Percentiles rank a stretch among this genome's conserved stretches.
Evolutionary conservation across 805 yeast species (phyloP).

Genomic region (Barnettozyma botsteinii): DNA sequence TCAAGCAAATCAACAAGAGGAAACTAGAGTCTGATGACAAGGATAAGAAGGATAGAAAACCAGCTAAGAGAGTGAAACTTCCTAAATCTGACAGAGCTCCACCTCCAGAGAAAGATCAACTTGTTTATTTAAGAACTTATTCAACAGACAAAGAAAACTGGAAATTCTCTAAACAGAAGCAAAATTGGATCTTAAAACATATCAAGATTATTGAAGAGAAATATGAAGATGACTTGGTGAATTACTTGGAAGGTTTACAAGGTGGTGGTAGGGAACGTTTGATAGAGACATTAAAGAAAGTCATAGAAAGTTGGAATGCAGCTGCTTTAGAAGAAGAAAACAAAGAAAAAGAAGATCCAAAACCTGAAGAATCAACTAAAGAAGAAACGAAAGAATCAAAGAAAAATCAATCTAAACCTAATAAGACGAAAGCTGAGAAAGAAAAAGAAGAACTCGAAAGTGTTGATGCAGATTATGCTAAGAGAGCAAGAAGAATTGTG

Average conservation of each 20-base stretch:
- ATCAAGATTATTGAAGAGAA: conserved; percentile 44
- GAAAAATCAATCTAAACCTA: conserved; percentile 1
- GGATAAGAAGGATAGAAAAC: conserved; percentile 35
- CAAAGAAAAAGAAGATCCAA: conserved; percentile 8
- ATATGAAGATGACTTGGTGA: conserved; percentile 45
- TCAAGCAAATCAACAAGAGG: conserved; percentile 33
- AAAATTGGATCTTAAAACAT: conserved; percentile 76
- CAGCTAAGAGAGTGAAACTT: conserved; percentile 63
- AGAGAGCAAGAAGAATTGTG: conserved; percentile 22
- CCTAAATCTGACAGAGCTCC: conserved; percentile 64
- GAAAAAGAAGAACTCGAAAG: conserved; percentile 16
- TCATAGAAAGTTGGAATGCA: conserved; percentile 53
- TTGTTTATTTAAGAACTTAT: conserved; percentile 56
- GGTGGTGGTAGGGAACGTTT: conserved; percentile 65
- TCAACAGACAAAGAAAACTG: conserved; percentile 51
- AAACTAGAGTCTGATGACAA: conserved; percentile 13
- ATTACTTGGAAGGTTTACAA: conserved; percentile 55
- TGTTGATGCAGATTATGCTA: conserved; percentile 25
- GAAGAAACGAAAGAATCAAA: not conserved
- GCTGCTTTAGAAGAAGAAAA: conserved; percentile 19
- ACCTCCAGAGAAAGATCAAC: conserved; percentile 75
- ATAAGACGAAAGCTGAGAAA: not conserved
- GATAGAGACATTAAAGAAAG: conserved; percentile 40
- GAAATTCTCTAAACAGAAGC: conserved; percentile 85
- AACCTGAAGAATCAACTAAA: no score